phyloP scores from a whole-genome alignment of 345 rosid genomes.

The Hibiscus trionum region DNA sequence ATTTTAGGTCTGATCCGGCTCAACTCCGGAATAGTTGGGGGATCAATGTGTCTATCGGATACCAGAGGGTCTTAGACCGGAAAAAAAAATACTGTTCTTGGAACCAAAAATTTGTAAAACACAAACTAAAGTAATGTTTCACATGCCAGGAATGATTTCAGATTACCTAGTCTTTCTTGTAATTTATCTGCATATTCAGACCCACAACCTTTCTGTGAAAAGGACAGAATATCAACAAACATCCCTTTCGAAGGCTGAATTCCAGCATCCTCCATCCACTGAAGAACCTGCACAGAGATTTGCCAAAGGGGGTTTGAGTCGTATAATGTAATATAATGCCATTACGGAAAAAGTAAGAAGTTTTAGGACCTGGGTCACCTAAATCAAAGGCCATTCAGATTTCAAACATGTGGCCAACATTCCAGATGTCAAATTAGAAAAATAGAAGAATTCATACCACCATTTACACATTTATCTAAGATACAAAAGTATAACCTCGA shows the following conservation, averaged over 20 bases:
- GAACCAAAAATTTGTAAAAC: background rate
- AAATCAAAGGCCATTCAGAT: background rate
- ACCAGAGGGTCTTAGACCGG: too few relatives aligned
- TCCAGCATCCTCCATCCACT: conserved; percentile 80
- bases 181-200: conserved; percentile 47
- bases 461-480: background rate
- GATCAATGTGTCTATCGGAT: too few relatives aligned
- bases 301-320: background rate
- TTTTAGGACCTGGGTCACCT: background rate
- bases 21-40: too few relatives aligned
- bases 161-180: conserved; percentile 55
- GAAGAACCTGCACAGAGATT: conserved; percentile 49
- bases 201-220: conserved; percentile 60
- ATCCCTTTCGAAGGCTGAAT: conserved; percentile 60
- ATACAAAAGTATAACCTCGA: conserved; percentile 49
- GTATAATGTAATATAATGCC: background rate
- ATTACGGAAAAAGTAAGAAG: background rate
- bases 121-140: background rate
- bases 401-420: conserved; percentile 1
- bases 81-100: too few relatives aligned
- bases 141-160: conserved; percentile 1
- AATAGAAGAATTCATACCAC: background rate
- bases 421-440: background rate
- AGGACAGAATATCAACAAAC: conserved; percentile 54
- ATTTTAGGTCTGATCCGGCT: too few relatives aligned